Evolutionary conservation across 225 moss, liverwort and hornwort species (phyloP), one percentile per base, ranked within the genome.

Genomic region (Asterella californica): DNA sequence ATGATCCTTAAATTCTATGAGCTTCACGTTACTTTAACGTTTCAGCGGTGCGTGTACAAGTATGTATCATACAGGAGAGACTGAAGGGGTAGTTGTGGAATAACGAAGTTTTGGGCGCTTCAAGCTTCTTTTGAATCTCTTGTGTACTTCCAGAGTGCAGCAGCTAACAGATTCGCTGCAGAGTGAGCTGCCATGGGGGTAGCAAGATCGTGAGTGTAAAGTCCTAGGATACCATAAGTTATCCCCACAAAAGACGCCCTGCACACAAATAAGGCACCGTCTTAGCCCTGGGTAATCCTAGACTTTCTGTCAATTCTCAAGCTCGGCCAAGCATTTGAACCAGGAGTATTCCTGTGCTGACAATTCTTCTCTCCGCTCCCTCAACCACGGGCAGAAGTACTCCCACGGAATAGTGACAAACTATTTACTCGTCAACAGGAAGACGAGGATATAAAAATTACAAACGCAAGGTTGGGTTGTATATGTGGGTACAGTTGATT

Each of bases 231-330:
- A 72, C 93, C 93, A 68, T 93, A 93, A 19, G 88, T 77, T 46
- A 93, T 80, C 72, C 93, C 96, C 78, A 96, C 93, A 80, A 88
- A 87, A 37, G 96, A 89, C n/a, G 96, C 96, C 90, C 91, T 91
- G 79, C 76, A 72, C 53, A 79, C 60, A 21, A 69, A 15, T 3
- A 19, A 33, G 5, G 9, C 34, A 54, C 32, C 11, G 18, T 25
- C 15, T 60, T 8, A 76, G 34, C 52, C 2, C 15, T 11, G n/a
- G n/a, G n/a, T 25, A 46, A 5, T n/a, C 10, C 1, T 2, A 12
- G 29, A 2, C 65, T 30, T 65, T 22, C 57, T 21, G 22, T 57
- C 54, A 19, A 19, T 57, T 7, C 57, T 57, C 5, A 24, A 65
- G 1, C 65, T 65, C 65, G 33, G 32, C n/a, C 10, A 5, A 65